Conservation (phyloP, 495 filamentous ascomycete species). For the Schizothecium vesticola region DNA sequence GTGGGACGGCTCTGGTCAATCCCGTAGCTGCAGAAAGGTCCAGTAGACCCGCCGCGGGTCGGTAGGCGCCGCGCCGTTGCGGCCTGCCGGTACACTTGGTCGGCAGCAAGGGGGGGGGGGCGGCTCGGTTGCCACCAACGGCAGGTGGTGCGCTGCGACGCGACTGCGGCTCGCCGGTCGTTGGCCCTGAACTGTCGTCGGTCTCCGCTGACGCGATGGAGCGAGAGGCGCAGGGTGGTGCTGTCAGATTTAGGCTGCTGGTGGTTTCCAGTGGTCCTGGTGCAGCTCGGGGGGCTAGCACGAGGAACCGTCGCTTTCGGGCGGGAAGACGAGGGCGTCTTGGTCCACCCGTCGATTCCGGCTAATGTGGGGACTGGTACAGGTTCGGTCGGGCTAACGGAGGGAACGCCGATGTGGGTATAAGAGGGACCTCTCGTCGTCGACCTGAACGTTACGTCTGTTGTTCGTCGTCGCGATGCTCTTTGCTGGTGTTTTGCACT, state of each 20-base stretch:
- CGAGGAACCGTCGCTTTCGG: neutral
- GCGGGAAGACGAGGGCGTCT: neutral
- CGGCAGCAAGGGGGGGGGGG: neutral
- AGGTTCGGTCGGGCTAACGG: neutral
- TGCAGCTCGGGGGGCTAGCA: neutral
- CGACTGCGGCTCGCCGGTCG: neutral
- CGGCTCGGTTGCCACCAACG: neutral
- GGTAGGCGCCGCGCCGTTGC: neutral
- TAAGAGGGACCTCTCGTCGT: neutral
- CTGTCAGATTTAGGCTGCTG: neutral
- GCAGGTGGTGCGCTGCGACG: neutral
- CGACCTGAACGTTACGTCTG: neutral
- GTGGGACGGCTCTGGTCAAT: neutral
- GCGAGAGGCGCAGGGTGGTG: neutral
- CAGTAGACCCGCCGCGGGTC: neutral
- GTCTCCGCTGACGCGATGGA: neutral
- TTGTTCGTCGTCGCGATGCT: neutral
- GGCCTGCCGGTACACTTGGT: neutral
- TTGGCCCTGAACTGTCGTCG: neutral
- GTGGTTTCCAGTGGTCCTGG: neutral
- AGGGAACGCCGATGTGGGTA: neutral
- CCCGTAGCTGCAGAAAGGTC: neutral
- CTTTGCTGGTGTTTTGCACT: neutral
- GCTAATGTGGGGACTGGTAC: constrained; percentile 1
- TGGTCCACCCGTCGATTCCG: constrained; percentile 5